Evolutionary conservation across 305 asterid genomes (phyloP).

Genomic region (Fraxinus albicans): DNA sequence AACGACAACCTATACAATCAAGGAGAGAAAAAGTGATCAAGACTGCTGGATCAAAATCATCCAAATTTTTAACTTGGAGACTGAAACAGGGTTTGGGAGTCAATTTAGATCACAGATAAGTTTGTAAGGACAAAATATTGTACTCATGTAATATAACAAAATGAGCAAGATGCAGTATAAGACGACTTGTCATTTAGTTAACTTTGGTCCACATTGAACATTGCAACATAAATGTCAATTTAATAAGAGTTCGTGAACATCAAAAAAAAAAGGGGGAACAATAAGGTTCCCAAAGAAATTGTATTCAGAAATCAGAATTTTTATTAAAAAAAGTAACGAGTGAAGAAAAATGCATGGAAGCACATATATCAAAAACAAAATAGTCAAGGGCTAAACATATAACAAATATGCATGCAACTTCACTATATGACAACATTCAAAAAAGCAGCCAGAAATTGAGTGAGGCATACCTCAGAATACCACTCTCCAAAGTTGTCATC

Average conservation of each 20-base stretch:
- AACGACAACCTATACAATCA: conserved; percentile 68
- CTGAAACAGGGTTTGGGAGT: neutral
- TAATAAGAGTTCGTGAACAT: neutral
- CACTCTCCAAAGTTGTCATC: conserved; percentile 94
- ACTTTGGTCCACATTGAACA: neutral
- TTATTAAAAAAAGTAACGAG: neutral
- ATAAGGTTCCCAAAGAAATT: neutral
- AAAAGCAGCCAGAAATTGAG: neutral
- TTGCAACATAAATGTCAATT: neutral
- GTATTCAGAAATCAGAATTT: neutral
- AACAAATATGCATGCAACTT: neutral
- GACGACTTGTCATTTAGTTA: neutral
- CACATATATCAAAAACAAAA: neutral
- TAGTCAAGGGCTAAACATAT: neutral
- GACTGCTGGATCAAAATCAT: neutral
- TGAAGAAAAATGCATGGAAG: neutral
- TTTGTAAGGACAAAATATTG: neutral
- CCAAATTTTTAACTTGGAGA: neutral
- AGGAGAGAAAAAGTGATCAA: neutral
- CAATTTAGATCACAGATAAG: neutral
- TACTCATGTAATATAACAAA: neutral
- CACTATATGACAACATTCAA: neutral
- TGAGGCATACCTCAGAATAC: conserved; percentile 79
- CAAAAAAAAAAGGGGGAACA: neutral
- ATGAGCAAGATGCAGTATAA: neutral